phyloP scores from a whole-genome alignment of 2,329 filamentous ascomycete species.

The Ascochyta pisi region DNA sequence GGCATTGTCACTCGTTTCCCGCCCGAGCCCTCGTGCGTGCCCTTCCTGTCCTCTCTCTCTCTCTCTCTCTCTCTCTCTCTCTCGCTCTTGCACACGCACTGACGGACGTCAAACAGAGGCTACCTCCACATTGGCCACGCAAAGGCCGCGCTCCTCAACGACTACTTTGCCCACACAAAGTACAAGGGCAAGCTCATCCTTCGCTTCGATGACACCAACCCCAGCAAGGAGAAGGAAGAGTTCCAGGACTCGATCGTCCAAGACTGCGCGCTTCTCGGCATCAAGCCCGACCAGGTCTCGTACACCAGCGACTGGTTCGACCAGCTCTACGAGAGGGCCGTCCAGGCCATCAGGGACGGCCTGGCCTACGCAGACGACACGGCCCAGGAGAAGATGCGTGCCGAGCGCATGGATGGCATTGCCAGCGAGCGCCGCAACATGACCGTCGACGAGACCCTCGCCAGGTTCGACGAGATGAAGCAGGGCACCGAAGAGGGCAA shows the following conservation, averaged over 20 bases:
- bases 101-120: constrained; percentile 55
- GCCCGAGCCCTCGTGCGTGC: constrained; percentile 82
- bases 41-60: neutral
- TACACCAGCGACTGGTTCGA: constrained; percentile 98
- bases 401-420: constrained; percentile 83
- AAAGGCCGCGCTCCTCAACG: constrained; percentile 90
- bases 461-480: constrained; percentile 94
- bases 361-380: constrained; percentile 96
- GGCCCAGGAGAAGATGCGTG: constrained; percentile 83
- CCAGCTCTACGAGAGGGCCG: constrained; percentile 83
- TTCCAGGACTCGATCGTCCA: constrained; percentile 93
- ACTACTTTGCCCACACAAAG: constrained; percentile 94
- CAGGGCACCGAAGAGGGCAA: constrained; percentile 77
- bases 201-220: constrained; percentile 97
- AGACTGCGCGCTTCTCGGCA: constrained; percentile 88
- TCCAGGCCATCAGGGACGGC: constrained; percentile 84
- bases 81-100: neutral
- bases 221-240: constrained; percentile 95
- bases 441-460: constrained; percentile 80
- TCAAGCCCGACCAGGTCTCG: constrained; percentile 84
- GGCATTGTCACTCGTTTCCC: constrained; percentile 90
- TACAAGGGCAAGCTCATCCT: constrained; percentile 91
- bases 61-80: no score
- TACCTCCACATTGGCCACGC: constrained; percentile 96
- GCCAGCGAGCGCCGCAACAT: constrained; percentile 82